Percentiles rank a stretch among this genome's conserved stretches.
phyloP scores from a whole-genome alignment of 805 yeast species.

The Wickerhamomyces tratensis region DNA sequence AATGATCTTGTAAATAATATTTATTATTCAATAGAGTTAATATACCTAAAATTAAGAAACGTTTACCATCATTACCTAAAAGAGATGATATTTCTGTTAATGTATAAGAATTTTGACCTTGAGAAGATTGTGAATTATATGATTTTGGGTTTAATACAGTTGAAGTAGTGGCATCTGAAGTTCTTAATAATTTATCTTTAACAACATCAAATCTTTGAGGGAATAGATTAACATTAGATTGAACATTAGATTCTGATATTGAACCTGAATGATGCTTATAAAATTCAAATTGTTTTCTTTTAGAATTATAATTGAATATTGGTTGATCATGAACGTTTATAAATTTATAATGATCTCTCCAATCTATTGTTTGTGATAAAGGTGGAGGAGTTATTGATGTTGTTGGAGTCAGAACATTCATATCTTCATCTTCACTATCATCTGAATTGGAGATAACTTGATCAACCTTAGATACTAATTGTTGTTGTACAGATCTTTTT shows the following conservation, averaged over 20 bases:
- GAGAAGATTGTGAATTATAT: background rate
- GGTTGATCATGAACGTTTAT: constrained; percentile 61
- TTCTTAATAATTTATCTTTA: constrained; percentile 64
- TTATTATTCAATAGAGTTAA: constrained; percentile 55
- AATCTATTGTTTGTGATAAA: constrained; percentile 30
- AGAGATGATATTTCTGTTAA: constrained; percentile 76
- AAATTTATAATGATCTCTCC: constrained; percentile 66
- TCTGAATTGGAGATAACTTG: background rate
- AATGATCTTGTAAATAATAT: constrained; percentile 74
- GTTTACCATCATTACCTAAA: constrained; percentile 72
- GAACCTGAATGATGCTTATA: constrained; percentile 9
- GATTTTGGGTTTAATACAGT: constrained; percentile 21
- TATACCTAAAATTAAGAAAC: constrained; percentile 73
- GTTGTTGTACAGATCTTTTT: too few species aligned
- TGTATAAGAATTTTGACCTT: constrained; percentile 11
- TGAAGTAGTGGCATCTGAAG: constrained; percentile 54
- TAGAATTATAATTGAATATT: constrained; percentile 47
- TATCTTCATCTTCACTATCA: constrained; percentile 8
- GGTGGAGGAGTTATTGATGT: constrained; percentile 19
- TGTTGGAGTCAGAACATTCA: constrained; percentile 12
- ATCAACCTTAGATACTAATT: too few species aligned
- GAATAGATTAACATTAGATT: constrained; percentile 31
- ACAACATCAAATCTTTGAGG: constrained; percentile 50
- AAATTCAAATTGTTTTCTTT: constrained; percentile 51
- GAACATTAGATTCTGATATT: constrained; percentile 17